These are phyloP conservation scores for Arachis monticola DNA, from an alignment of 331 rosid genomes.

Conservation along the genomic window DNA sequence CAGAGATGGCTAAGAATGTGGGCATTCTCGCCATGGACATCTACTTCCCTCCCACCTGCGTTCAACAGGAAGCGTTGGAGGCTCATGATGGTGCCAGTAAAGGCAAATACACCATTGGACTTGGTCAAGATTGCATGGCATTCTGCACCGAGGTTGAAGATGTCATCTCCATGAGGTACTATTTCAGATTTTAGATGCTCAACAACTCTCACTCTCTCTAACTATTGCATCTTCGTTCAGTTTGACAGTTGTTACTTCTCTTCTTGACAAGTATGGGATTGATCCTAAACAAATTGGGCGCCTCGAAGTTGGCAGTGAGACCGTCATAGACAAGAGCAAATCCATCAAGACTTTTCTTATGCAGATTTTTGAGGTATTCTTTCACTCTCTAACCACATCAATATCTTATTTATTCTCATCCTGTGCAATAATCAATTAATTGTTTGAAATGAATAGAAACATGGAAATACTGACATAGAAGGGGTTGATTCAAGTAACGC, in stretches of 20 bases:
- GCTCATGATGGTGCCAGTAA: conserved; percentile 94
- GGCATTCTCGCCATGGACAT: conserved; percentile 95
- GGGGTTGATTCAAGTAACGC: conserved; percentile 97
- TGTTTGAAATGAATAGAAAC: conserved; percentile 62
- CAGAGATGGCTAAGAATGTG: conserved; percentile 77
- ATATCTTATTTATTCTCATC: conserved; percentile 15
- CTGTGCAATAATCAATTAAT: conserved; percentile 28
- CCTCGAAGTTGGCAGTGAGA: conserved; percentile 97
- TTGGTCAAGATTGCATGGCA: conserved; percentile 98
- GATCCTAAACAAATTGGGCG: conserved; percentile 98
- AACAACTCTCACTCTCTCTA: too few species aligned
- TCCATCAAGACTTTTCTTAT: conserved; percentile 97
- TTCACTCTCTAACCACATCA: conserved; percentile 23
- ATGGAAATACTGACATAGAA: conserved; percentile 91
- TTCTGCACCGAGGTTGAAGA: conserved; percentile 94
- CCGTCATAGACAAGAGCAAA: conserved; percentile 99
- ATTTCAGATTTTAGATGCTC: conserved; percentile 20
- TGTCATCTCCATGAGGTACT: conserved; percentile 97
- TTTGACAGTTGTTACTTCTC: conserved; percentile 86
- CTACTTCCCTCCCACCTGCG: conserved; percentile 86
- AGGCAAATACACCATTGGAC: conserved; percentile 98
- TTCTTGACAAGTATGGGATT: conserved; percentile 83
- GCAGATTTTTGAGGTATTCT: conserved; percentile 92
- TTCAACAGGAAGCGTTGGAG: conserved; percentile 96
- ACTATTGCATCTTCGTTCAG: conserved; percentile 63